phyloP scores from a whole-genome alignment of 345 rosid genomes.

The Syzygium jambos region DNA sequence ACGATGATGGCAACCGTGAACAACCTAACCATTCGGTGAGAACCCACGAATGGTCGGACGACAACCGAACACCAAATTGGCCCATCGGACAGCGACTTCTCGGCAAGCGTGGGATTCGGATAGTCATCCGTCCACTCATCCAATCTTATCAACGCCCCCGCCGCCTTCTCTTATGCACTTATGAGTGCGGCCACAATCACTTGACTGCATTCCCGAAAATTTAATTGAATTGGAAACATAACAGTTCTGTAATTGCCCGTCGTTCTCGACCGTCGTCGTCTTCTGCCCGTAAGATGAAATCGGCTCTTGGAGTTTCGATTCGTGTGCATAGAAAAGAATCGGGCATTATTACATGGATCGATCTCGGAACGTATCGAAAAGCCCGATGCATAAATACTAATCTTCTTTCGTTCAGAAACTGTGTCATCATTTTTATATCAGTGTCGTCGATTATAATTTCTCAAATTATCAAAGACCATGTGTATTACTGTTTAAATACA shows the following conservation, averaged over 20 bases:
- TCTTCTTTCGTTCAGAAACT: not conserved
- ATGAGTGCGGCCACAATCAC: not conserved
- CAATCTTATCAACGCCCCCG: not conserved
- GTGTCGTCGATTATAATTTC: not conserved
- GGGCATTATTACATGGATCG: not conserved
- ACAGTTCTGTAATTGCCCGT: too few relatives aligned
- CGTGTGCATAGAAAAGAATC: too few relatives aligned
- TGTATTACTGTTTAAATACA: not conserved
- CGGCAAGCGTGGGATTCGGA: not conserved
- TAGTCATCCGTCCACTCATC: not conserved
- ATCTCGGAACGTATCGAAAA: accelerated
- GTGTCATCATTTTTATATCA: not conserved
- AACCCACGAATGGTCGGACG: not conserved
- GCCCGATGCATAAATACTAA: not conserved
- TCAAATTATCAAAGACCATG: not conserved
- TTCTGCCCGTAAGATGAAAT: not conserved
- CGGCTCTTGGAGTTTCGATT: accelerated
- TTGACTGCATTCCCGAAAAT: not conserved
- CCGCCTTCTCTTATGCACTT: not conserved
- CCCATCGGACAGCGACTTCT: not conserved
- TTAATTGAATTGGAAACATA: not conserved
- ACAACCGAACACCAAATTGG: not conserved
- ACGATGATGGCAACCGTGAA: too few relatives aligned
- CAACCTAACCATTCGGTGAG: not conserved
- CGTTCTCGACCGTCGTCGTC: accelerated